Conservation (phyloP, 208 protist species). For the Crithidia expoeki region DNA sequence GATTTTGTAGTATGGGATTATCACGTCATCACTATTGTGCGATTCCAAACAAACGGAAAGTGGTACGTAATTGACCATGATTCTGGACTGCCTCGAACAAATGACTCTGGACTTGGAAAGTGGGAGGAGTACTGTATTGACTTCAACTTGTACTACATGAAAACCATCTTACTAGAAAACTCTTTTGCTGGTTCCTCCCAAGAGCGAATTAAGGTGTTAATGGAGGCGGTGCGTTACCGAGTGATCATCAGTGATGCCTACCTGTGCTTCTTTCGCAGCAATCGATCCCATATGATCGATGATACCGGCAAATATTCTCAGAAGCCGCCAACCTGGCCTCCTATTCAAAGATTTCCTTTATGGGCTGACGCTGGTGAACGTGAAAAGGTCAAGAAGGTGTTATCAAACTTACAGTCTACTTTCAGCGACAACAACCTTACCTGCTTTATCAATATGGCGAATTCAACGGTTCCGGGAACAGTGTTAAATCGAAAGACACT, state of each 20-base stretch:
- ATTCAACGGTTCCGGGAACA: slow-evolving; percentile 29
- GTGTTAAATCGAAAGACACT: slow-evolving; percentile 34
- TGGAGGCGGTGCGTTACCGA: slow-evolving; percentile 35
- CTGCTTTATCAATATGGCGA: slow-evolving; percentile 48
- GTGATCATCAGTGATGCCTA: slow-evolving; percentile 29
- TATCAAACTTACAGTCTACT: neutral
- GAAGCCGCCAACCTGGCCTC: slow-evolving; percentile 21
- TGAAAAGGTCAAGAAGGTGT: neutral
- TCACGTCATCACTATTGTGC: slow-evolving; percentile 42
- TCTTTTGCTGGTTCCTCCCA: neutral
- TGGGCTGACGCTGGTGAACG: neutral
- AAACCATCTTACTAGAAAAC: slow-evolving; percentile 23
- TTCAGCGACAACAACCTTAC: slow-evolving; percentile 38
- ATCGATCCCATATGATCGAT: slow-evolving; percentile 45
- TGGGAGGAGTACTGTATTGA: slow-evolving; percentile 34
- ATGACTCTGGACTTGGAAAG: neutral
- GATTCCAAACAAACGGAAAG: neutral
- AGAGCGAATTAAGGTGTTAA: neutral
- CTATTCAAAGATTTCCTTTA: slow-evolving; percentile 18
- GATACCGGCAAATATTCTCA: slow-evolving; percentile 17
- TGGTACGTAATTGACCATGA: slow-evolving; percentile 47
- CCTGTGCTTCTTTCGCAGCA: slow-evolving; percentile 40
- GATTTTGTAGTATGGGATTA: slow-evolving; percentile 47
- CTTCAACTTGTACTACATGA: slow-evolving; percentile 22
- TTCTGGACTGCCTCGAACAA: slow-evolving; percentile 19